phyloP scores from a whole-genome alignment of 768 basidiomycete species.

The Cubamyces sp. region DNA sequence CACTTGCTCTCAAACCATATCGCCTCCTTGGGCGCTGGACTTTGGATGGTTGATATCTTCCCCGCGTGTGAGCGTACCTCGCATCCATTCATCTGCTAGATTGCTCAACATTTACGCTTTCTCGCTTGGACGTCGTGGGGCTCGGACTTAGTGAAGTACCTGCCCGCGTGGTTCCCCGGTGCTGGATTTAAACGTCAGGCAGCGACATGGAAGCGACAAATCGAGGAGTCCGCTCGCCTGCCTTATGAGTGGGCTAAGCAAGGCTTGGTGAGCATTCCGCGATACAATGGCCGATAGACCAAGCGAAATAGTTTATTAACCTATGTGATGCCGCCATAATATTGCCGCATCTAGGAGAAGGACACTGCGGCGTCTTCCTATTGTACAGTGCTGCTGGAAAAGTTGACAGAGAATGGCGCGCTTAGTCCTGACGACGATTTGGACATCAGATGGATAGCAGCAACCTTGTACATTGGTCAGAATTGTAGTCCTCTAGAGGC shows the following conservation, averaged over 20 bases:
- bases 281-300: no score
- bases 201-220: not conserved
- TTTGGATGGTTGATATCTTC: constrained; percentile 20
- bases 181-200: constrained; percentile 26
- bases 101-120: no score
- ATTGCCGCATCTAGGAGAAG: not conserved
- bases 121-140: no score
- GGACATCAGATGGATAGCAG: constrained; percentile 6
- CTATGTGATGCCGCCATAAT: not conserved
- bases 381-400: constrained; percentile 26
- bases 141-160: constrained; percentile 20
- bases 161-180: constrained; percentile 30
- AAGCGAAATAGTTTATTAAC: no score
- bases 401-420: not conserved
- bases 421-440: not conserved
- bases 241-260: constrained; percentile 1
- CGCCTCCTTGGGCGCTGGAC: not conserved
- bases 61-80: constrained; percentile 5
- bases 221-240: not conserved
- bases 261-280: not conserved
- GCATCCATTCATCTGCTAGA: not conserved
- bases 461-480: constrained; percentile 4
- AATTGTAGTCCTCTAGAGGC: not conserved
- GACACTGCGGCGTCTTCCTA: not conserved
- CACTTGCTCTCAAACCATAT: constrained; percentile 20